Evolutionary conservation across 352 stramenopile genomes (phyloP), one percentile per base, ranked within the genome.

Genomic region (Pythium grandisporangium): DNA sequence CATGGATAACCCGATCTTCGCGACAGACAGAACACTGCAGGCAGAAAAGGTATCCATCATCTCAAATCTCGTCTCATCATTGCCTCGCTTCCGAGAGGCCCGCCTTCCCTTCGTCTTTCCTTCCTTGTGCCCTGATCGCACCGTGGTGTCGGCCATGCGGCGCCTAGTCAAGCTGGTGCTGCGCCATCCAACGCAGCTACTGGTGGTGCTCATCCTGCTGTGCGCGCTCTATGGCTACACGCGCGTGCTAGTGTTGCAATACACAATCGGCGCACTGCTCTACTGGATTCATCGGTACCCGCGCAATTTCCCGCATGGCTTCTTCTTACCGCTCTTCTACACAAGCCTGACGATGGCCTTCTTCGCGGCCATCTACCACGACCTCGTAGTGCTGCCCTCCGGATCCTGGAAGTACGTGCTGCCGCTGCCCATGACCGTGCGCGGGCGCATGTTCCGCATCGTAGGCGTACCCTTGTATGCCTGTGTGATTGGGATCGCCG

Each of bases 381-480:
- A 82, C 37, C 49, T 60, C 25, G 33, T 44, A 29, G 39, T 59
- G 16, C 37, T 53, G 13, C 36, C 58, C 23, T 53, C 46, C 7
- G 55, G 57, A 13, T 68, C 66, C 8, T 86, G 67, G 70, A 81
- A 72, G 39, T 76, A 82, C 51, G 58, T 77, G 37, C 44, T 84
- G 32, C 65, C 75, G n/a, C 48, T 84, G 35, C 75, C 75, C 8
- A 55, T 89, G 39, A 83, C 73, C 2, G 30, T 88, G 11, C 55
- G 48, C 8, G 65, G 68, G 2, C 62, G 77, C 12, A 56, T 68
- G 40, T 63, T 47, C 35, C 67, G 74, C 30, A 55, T 88, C 34
- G 40, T 84, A 22, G 75, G 75, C n/a, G 68, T 89, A 27, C 73
- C 79, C 8, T 17, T 79, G 13, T 86, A 81, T 32, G 73, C 71